Percentiles rank a stretch among this genome's conserved stretches.
phyloP scores from a whole-genome alignment of 129 eudicot genomes.

The Centella asiatica region DNA sequence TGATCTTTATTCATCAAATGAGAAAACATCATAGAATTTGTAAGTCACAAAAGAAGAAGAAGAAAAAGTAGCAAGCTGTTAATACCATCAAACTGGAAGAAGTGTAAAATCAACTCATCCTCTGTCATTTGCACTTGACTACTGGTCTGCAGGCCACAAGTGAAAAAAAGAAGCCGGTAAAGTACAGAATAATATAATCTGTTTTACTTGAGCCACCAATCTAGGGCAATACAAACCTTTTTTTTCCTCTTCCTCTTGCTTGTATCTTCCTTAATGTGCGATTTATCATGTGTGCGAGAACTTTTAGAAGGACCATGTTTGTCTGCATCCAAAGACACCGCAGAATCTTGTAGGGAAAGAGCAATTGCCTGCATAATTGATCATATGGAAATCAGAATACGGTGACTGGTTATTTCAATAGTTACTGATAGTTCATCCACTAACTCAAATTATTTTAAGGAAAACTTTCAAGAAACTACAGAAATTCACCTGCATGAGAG shows the following conservation, averaged over 20 bases:
- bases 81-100: slow-evolving; percentile 93
- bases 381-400: not conserved
- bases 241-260: slow-evolving; percentile 60
- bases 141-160: slow-evolving; percentile 34
- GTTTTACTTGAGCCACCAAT: not conserved
- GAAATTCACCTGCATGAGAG: slow-evolving; percentile 50
- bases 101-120: slow-evolving; percentile 78
- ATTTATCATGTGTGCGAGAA: slow-evolving; percentile 23
- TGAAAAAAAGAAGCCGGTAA: slow-evolving; percentile 12
- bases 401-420: not conserved
- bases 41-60: not conserved
- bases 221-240: slow-evolving; percentile 29
- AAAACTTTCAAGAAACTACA: slow-evolving; percentile 3
- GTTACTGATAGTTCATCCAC: slow-evolving; percentile 8
- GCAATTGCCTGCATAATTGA: slow-evolving; percentile 73
- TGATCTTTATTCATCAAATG: no score
- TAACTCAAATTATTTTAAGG: not conserved
- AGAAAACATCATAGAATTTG: not conserved
- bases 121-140: slow-evolving; percentile 87
- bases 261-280: slow-evolving; percentile 30
- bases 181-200: not conserved
- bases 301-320: slow-evolving; percentile 27
- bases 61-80: not conserved
- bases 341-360: slow-evolving; percentile 72
- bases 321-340: slow-evolving; percentile 32